phyloP scores from a whole-genome alignment of 495 filamentous ascomycete genomes.

The Parathielavia hyrcaniae region DNA sequence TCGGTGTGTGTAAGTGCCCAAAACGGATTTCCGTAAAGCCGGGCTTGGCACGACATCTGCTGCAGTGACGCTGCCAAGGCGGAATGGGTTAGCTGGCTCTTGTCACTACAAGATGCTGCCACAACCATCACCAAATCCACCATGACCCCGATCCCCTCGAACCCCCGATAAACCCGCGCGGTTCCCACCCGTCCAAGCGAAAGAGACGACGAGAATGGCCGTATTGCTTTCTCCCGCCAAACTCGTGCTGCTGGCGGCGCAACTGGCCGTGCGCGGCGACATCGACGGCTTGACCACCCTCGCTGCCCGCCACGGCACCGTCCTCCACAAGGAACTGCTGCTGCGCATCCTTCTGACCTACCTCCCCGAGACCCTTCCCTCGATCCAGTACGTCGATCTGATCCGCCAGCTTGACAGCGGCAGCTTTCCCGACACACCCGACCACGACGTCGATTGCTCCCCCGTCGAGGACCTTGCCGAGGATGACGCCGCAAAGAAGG shows the following conservation, averaged over 20 bases:
- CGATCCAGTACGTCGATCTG: slow-evolving; percentile 56
- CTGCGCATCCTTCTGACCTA: slow-evolving; percentile 79
- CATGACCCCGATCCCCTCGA: slow-evolving; percentile 8
- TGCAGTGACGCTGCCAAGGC: too few species aligned
- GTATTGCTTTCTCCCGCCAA: slow-evolving; percentile 52
- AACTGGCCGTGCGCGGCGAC: slow-evolving; percentile 52
- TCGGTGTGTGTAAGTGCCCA: too few species aligned
- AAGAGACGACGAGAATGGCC: slow-evolving; percentile 31
- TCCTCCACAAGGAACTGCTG: slow-evolving; percentile 59
- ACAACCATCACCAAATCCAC: not conserved
- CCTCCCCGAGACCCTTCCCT: slow-evolving; percentile 69
- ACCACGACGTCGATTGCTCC: slow-evolving; percentile 48
- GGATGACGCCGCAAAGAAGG: slow-evolving; percentile 58
- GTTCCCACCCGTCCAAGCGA: not conserved
- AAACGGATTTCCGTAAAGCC: too few species aligned
- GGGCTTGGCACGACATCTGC: too few species aligned
- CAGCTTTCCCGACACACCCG: slow-evolving; percentile 27
- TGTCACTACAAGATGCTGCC: too few species aligned
- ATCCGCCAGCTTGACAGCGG: slow-evolving; percentile 51
- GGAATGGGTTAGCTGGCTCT: too few species aligned
- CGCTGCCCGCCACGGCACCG: slow-evolving; percentile 49
- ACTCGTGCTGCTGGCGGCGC: slow-evolving; percentile 56
- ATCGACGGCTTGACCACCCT: slow-evolving; percentile 57
- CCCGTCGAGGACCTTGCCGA: slow-evolving; percentile 57
- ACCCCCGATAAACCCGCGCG: slow-evolving; percentile 1